Conservation (phyloP, 352 stramenopile species). For the Globisporangium acanthophoron region DNA sequence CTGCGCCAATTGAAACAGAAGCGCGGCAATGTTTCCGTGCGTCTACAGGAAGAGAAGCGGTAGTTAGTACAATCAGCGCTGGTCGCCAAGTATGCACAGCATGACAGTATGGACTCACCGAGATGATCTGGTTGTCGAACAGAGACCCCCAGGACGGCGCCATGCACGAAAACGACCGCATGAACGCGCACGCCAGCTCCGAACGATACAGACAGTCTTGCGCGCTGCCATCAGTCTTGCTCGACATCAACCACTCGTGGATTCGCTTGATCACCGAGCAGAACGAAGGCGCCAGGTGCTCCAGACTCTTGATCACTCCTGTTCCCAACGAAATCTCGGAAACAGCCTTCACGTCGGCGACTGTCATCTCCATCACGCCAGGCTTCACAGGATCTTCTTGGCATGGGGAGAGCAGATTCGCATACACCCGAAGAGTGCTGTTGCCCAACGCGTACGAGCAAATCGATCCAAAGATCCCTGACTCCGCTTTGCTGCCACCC, state of each 20-base stretch:
- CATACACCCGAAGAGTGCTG: constrained; percentile 14
- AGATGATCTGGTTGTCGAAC: constrained; percentile 61
- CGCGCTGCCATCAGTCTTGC: constrained; percentile 7
- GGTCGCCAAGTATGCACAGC: too few relatives aligned
- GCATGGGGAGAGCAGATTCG: neutral
- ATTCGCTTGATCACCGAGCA: constrained; percentile 34
- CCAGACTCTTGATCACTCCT: constrained; percentile 21
- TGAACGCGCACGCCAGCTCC: constrained; percentile 47
- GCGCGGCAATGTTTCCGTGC: constrained; percentile 48
- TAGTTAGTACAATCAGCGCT: too few relatives aligned
- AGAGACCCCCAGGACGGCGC: constrained; percentile 40
- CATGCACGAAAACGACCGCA: constrained; percentile 49
- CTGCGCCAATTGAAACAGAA: constrained; percentile 63
- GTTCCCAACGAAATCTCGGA: constrained; percentile 22
- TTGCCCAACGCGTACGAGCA: constrained; percentile 38
- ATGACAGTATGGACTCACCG: constrained; percentile 20
- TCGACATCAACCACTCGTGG: constrained; percentile 27
- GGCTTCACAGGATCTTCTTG: neutral
- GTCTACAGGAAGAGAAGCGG: constrained; percentile 18
- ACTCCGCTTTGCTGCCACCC: constrained; percentile 6
- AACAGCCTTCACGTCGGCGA: constrained; percentile 21
- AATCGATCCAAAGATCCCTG: constrained; percentile 13
- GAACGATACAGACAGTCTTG: constrained; percentile 24
- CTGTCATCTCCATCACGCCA: constrained; percentile 4
- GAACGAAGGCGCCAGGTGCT: constrained; percentile 29